Base-by-base conservation (phyloP, 225 moss, liverwort and hornwort species). In the Anthoceros angustus region DNA sequence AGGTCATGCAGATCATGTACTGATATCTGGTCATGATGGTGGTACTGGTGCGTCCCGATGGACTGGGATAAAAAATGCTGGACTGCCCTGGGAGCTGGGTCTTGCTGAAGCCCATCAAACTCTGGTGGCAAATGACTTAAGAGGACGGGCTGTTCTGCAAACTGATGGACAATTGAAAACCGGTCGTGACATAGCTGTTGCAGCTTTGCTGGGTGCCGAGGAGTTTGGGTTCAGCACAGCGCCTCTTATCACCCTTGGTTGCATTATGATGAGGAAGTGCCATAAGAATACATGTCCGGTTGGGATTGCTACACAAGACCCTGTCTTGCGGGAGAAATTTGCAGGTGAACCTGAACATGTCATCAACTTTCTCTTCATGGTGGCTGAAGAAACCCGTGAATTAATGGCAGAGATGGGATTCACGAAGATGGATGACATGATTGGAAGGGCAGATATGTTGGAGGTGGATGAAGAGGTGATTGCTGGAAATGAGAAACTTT, bases 231-330 rank as follows among this genome's bases (percentile, higher is more conserved):
- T 88, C 41, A 75, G 83, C n/a, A 86, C 86, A 0, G 88, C 86
- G 43, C 86, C 88, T 42, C 74, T 88, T 46, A 88, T 88, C 32
- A 86, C 88, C 21, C 71, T 86, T 64, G 86, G 88, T 41, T 88
- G 88, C 60, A 88, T 88, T 49, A 88, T 86, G 88, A 86, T 86
- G 86, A 81, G 88, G 20, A 88, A 86, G 66, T 88, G 88, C 39
- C 88, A 88, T 67, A 75, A 83, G 68, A 88, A 88, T 61, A 88
- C 85, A 15, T 88, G 88, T 72, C 88, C 88, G 4, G 86, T 88
- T 6, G 88, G 88, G 10, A 75, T 88, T 48, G 88, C 88, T 5
- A 88, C 83, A 20, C 86, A 88, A 69, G 88, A 86, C 41, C 88
- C 88, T n/a, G 63, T 86, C 8, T 69, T 88, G 48, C 74, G 83